phyloP scores from a whole-genome alignment of 225 moss, liverwort and hornwort genomes.

The Physcomitrellopsis africana region DNA sequence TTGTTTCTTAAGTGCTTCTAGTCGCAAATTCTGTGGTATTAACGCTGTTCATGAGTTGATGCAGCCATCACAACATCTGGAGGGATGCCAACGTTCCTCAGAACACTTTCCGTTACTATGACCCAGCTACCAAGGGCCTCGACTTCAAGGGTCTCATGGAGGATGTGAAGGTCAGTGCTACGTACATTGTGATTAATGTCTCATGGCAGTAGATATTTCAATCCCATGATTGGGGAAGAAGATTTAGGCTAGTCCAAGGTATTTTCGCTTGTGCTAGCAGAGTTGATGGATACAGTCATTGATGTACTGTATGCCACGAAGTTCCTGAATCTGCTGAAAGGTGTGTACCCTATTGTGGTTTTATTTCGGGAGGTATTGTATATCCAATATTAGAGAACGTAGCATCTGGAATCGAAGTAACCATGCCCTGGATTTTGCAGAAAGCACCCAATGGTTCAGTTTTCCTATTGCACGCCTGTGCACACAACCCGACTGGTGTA shows the following conservation, averaged over 20 bases:
- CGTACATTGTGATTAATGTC: background rate
- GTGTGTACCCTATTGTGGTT: too few relatives aligned
- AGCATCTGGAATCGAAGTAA: too few relatives aligned
- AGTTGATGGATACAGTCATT: too few relatives aligned
- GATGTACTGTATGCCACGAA: too few relatives aligned
- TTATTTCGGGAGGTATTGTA: too few relatives aligned
- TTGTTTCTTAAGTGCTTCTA: background rate
- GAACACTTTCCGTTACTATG: slow-evolving; percentile 62
- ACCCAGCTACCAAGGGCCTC: slow-evolving; percentile 60
- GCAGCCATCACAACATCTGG: slow-evolving; percentile 76
- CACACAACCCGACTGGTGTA: slow-evolving; percentile 70
- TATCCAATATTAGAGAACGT: too few relatives aligned
- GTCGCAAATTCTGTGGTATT: background rate
- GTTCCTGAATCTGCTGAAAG: too few relatives aligned
- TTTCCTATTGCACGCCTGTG: slow-evolving; percentile 67
- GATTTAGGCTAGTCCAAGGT: background rate
- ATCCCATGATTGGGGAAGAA: background rate
- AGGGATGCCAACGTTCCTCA: slow-evolving; percentile 63
- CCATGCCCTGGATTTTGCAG: slow-evolving; percentile 28
- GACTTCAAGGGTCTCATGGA: slow-evolving; percentile 60
- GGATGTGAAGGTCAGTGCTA: slow-evolving; percentile 51
- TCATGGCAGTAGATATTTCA: background rate
- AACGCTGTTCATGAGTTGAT: background rate
- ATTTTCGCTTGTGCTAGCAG: too few relatives aligned
- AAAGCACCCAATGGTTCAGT: slow-evolving; percentile 66